phyloP scores from a whole-genome alignment of 2,329 filamentous ascomycete genomes.

The Colletotrichum sidae region DNA sequence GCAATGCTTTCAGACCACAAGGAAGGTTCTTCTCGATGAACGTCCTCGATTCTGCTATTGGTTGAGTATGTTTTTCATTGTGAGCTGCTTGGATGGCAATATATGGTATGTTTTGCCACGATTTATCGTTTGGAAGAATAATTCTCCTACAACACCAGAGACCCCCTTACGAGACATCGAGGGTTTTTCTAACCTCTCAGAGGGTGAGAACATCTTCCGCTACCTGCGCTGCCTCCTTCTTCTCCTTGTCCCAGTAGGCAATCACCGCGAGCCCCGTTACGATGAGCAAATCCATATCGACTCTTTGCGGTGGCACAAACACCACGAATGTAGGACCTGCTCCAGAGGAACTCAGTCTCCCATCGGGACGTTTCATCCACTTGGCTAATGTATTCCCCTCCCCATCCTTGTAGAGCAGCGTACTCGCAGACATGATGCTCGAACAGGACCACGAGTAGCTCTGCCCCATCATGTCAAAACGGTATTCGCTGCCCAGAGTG shows the following conservation, averaged over 20 bases:
- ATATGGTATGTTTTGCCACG: too few relatives aligned
- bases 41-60: too few relatives aligned
- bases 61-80: too few relatives aligned
- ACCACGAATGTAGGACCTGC: slow-evolving; percentile 29
- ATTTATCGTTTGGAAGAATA: too few relatives aligned
- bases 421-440: slow-evolving; percentile 9
- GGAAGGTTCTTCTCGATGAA: too few relatives aligned
- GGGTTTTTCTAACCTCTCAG: neutral
- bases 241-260: slow-evolving; percentile 24
- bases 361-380: slow-evolving; percentile 18
- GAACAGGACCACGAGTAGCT: slow-evolving; percentile 22
- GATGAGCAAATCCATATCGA: slow-evolving; percentile 34
- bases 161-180: neutral
- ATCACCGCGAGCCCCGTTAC: slow-evolving; percentile 25
- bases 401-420: slow-evolving; percentile 18
- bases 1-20: too few relatives aligned
- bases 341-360: slow-evolving; percentile 3
- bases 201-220: neutral
- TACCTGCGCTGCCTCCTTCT: neutral
- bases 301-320: slow-evolving; percentile 25
- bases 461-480: slow-evolving; percentile 11
- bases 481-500: slow-evolving; percentile 6
- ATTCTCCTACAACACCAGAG: too few relatives aligned
- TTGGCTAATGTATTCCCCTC: slow-evolving; percentile 19
- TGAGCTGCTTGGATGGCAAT: too few relatives aligned